Evolutionary conservation across 352 stramenopile species (phyloP), one percentile per base, ranked within the genome.

Genomic region (Globisporangium spinosum): DNA sequence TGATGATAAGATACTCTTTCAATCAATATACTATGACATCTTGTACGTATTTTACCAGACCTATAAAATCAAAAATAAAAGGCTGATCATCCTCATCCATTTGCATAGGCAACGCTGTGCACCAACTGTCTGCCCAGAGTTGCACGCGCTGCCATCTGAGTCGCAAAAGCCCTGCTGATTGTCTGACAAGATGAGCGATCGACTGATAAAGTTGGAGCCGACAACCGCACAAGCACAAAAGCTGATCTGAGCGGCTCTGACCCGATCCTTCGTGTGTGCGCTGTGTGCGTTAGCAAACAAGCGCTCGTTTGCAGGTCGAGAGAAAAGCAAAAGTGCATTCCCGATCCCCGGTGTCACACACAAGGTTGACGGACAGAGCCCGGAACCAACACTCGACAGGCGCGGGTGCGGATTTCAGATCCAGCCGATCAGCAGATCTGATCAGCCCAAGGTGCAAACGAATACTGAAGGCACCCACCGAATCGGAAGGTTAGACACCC

Each of bases 41-140:
- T 15, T 43, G 12, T 43, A 43, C 4, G 0, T 17, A 17, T 4
- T 43, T 6, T 13, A 43, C 4, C 10, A 43, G 10, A 1, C 0
- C 1, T 43, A 17, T 15, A 43, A 13, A 45, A 29, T 56, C n/a
- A 29, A 27, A 13, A 32, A 20, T 5, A 27, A 32, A 15, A 53
- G n/a, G 17, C 20, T 1, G 8, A 53, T 7, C 2, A 32, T 20
- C 22, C 20, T 57, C 51, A 27, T 27, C 23, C 38, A 45, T 45
- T 45, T 45, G 3, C 12, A 13, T 12, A 5, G 12, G 22, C 51
- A 32, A 25, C 23, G 12, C 23, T 32, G 8, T 57, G 51, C 51
- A 57, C 51, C 22, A 34, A 29, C 32, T 57, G 22, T 32, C 51
- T 34, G 51, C 51, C 47, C 51, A 57, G 51, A 57, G 51, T 57